Base-by-base conservation (phyloP, 2,329 filamentous ascomycete species). In the Sarocladium brachiariae region DNA sequence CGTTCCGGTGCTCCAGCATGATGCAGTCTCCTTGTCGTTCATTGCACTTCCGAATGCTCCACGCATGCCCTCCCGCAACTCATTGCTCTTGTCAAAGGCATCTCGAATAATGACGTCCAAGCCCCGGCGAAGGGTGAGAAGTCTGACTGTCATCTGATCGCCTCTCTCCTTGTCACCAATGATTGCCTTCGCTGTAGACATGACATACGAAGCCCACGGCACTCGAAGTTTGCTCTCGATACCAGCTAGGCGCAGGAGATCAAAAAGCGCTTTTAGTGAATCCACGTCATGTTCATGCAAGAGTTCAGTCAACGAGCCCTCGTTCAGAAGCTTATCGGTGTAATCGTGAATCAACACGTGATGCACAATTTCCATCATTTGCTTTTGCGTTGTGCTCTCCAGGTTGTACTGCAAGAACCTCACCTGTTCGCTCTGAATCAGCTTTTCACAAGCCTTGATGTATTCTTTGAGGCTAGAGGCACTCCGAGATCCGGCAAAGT, bases 41-140 rank as follows among this genome's bases (percentile, higher is more conserved):
- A 99, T 96, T 59, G 97, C 96, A 1, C 75, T 78, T 50, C 87
- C 84, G 62, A 99, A 97, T 0, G 89, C 80, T 60, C 96, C 89
- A 51, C 93, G 81, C 57, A 99, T 75, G 10, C 78, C 81, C 64
- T 91, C 87, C 0, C 83, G 78, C 46, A 97, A 83, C 19, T 81
- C 77, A n/a, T 89, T 81, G 57, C 96, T 81, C 50, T 81, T 82
- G 43, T 78, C 75, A 61, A 99, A 96, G 0, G 89, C 84, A 46
- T 85, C 79, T 35, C 82, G 80, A 63, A 89, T 86, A 58, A 92
- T 83, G 35, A 83, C 70, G 61, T 96, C 90, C 8, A 96, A 72
- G 27, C 84, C 80, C 45, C 83, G 79, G 63, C 96, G 91, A 57
- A 99, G 80, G 23, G 86, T 81, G 9, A 99, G 74, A 4, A 99